These are phyloP conservation scores for Eragrostis tef DNA, from an alignment of 202 grass and related monocot species.

Conservation along the genomic window DNA sequence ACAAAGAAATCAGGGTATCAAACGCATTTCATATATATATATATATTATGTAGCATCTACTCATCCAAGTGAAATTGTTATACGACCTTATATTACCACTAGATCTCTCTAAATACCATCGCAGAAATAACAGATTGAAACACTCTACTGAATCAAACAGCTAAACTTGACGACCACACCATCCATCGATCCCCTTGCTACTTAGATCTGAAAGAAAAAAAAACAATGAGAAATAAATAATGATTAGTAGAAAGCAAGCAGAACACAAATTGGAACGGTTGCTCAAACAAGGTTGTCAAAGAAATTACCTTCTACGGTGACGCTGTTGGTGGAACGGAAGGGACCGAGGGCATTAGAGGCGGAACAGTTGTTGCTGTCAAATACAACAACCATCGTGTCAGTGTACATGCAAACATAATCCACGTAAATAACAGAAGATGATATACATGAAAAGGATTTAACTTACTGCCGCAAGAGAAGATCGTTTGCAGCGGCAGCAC, in stretches of 20 bases:
- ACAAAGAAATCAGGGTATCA: background rate
- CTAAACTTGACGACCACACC: background rate
- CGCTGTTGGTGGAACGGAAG: background rate
- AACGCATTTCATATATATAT: background rate
- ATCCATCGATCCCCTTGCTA: background rate
- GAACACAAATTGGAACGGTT: background rate
- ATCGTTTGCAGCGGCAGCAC: background rate
- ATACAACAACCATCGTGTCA: background rate
- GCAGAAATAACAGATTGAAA: background rate
- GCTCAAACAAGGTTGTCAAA: background rate
- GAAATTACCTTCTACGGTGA: too few relatives aligned
- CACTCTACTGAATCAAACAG: background rate
- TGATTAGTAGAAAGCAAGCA: background rate
- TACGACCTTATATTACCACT: background rate
- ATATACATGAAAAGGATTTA: too few relatives aligned
- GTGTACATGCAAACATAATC: background rate
- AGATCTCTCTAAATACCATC: background rate
- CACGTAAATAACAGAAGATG: background rate
- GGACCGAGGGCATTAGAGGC: background rate
- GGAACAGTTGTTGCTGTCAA: constrained; percentile 15
- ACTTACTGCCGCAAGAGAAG: constrained; percentile 29
- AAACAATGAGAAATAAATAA: background rate
- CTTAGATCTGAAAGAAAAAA: constrained; percentile 6
- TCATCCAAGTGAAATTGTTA: background rate
- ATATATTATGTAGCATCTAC: too few relatives aligned